Evolutionary conservation across 345 rosid species (phyloP), one percentile per base, ranked within the genome.

Genomic region (Lenwebbia sp.): DNA sequence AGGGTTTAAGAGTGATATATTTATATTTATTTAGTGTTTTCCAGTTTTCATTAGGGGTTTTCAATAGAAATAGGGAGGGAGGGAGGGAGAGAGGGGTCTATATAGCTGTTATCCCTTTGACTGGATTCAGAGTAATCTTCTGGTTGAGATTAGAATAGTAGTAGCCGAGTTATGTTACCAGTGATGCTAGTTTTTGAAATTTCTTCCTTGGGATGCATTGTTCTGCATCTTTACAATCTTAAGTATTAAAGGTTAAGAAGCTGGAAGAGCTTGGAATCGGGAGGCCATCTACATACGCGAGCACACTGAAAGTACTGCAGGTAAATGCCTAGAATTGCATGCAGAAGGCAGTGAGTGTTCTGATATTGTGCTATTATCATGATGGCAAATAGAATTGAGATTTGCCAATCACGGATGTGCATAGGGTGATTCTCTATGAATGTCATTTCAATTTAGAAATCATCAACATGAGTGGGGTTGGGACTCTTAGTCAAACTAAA

Each of bases 261-360:
- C 93, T 97, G 40, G 99, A 97, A 90, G 99, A 97, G 92, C 96
- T 97, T 85, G 99, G 99, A 86, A 97, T 97, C 87, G 99, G 99
- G 88, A 94, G 99, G 90, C 99, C 99, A 86, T 97, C 99, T 21
- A 97, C 99, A 54, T 97, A 97, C 88, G 98, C 99, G 52, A 91
- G 96, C 86, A 97, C 95, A 57, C 89, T 97, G 84, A 95, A 92
- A 90, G 98, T 97, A 83, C 91, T 97, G 88, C 95, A 95, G 98
- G 99, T 96, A 89, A 87, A 50, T 81, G 41, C 51, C 86, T 33
- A n/a, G n/a, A 54, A 56, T 84, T 56, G 23, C 76, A 41, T 56
- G 37, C 57, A n/a, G 85, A 81, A 55, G 58, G 54, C 57, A 51
- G 58, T 51, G 60, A 83, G 33, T 83, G 75, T 57, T 83, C 52